phyloP scores from a whole-genome alignment of 2,329 filamentous ascomycete genomes.

The Xylaria digitata region DNA sequence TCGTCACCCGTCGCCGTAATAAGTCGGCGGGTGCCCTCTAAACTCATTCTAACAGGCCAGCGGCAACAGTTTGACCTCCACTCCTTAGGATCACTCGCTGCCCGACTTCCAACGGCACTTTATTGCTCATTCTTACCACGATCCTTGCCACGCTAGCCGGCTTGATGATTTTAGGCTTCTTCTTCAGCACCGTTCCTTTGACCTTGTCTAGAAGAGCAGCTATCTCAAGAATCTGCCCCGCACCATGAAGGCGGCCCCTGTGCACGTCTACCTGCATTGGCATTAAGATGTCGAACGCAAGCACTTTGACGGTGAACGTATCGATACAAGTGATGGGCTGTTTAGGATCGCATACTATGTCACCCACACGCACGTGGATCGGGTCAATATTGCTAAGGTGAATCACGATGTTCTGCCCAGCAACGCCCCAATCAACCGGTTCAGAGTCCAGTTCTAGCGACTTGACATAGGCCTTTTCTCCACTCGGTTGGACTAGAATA shows the following conservation, averaged over 20 bases:
- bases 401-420: conserved; percentile 88
- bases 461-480: conserved; percentile 83
- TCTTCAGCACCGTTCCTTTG: conserved; percentile 80
- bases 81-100: conserved; percentile 83
- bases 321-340: conserved; percentile 77
- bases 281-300: conserved; percentile 89
- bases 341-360: conserved; percentile 81
- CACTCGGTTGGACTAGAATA: conserved; percentile 81
- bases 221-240: conserved; percentile 78
- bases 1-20: background rate
- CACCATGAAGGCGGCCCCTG: conserved; percentile 81
- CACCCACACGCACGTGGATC: conserved; percentile 82
- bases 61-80: conserved; percentile 85
- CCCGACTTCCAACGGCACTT: conserved; percentile 82
- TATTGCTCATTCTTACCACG: conserved; percentile 76
- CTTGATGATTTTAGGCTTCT: conserved; percentile 85
- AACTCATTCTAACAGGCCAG: conserved; percentile 80
- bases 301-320: conserved; percentile 81
- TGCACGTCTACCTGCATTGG: conserved; percentile 93
- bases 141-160: conserved; percentile 82
- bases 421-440: conserved; percentile 86
- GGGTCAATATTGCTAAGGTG: conserved; percentile 87
- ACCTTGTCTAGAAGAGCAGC: conserved; percentile 81
- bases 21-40: background rate
- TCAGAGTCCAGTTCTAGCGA: conserved; percentile 81